Evolutionary conservation across 2,329 filamentous ascomycete species (phyloP).

Genomic region (Hypoxylon sp.): DNA sequence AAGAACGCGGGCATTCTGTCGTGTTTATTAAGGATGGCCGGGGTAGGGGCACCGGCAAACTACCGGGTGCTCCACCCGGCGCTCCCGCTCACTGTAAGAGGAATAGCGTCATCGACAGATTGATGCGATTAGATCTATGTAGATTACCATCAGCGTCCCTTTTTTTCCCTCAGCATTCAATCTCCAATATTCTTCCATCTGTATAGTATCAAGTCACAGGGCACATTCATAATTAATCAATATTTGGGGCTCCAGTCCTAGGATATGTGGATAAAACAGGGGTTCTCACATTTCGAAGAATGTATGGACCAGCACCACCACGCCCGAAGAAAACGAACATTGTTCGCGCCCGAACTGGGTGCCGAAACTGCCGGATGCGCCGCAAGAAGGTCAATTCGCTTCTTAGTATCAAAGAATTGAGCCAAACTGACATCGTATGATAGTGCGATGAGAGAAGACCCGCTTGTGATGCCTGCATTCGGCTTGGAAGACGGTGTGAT

Average conservation of each 20-base stretch:
- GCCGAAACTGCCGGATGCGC: slow-evolving; percentile 19
- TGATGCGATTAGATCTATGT: no score
- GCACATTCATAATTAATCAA: background rate
- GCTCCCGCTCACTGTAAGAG: slow-evolving; percentile 14
- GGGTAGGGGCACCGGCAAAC: background rate
- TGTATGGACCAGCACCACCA: slow-evolving; percentile 16
- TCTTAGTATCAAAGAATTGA: background rate
- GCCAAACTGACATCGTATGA: slow-evolving; percentile 1
- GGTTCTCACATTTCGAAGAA: background rate
- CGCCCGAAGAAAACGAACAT: slow-evolving; percentile 12
- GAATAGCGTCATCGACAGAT: slow-evolving; percentile 9
- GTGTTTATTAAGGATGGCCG: background rate
- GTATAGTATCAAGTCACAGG: background rate
- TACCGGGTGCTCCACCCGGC: background rate
- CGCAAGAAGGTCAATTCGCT: slow-evolving; percentile 16
- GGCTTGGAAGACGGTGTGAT: slow-evolving; percentile 13
- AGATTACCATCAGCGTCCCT: background rate
- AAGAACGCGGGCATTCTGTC: background rate
- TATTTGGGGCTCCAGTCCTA: background rate
- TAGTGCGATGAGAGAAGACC: slow-evolving; percentile 20
- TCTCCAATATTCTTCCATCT: background rate
- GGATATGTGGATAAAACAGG: background rate
- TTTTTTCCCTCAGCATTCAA: background rate
- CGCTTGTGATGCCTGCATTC: slow-evolving; percentile 13
- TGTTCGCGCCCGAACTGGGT: slow-evolving; percentile 13